Evolutionary conservation across 495 filamentous ascomycete genomes (phyloP).

Genomic region (Penicillium tannophilum): DNA sequence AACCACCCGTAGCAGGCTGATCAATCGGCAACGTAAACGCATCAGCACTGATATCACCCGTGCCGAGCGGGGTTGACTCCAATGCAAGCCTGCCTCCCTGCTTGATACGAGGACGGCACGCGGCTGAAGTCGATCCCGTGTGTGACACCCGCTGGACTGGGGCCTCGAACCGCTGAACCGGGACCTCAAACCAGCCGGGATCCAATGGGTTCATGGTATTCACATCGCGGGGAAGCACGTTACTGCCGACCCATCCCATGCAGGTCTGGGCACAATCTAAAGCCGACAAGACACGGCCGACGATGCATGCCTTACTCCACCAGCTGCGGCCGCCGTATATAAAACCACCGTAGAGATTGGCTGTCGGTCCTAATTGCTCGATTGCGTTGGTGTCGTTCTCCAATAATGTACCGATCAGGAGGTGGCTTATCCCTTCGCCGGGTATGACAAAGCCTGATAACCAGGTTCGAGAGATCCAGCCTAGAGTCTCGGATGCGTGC

Average conservation of each 20-base stretch:
- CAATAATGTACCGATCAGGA: conserved; percentile 75
- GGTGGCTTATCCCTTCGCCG: conserved; percentile 70
- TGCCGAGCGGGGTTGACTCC: conserved; percentile 41
- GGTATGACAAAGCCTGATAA: conserved; percentile 78
- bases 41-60: conserved; percentile 51
- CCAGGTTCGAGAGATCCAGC: conserved; percentile 84
- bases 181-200: conserved; percentile 68
- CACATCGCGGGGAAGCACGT: conserved; percentile 47
- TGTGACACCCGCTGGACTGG: conserved; percentile 36
- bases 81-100: conserved; percentile 36
- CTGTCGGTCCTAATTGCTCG: conserved; percentile 62
- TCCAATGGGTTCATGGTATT: conserved; percentile 35
- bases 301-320: conserved; percentile 80
- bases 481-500: conserved; percentile 35
- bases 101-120: conserved; percentile 39
- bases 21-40: conserved; percentile 41
- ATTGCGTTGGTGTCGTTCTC: conserved; percentile 74
- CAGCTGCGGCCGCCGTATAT: conserved; percentile 68
- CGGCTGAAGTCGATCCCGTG: conserved; percentile 3
- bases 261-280: conserved; percentile 67
- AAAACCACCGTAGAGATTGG: conserved; percentile 80
- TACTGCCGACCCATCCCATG: conserved; percentile 75
- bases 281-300: conserved; percentile 73
- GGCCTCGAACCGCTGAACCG: conserved; percentile 61
- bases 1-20: conserved; percentile 5